phyloP scores from a whole-genome alignment of 2,329 filamentous ascomycete genomes.

The Colletotrichum caudatum region DNA sequence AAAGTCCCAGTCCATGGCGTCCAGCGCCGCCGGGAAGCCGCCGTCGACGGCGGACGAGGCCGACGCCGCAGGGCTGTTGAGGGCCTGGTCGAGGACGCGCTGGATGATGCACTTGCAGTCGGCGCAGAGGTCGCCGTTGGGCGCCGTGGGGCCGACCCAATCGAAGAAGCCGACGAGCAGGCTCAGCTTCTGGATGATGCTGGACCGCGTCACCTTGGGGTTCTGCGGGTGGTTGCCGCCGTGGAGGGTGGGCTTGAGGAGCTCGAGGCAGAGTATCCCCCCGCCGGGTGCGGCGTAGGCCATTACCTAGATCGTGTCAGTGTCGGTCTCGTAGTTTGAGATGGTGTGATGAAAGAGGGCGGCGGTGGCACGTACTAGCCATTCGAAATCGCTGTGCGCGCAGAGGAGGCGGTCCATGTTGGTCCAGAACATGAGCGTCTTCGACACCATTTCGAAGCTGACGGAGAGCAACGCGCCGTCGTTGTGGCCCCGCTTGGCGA shows the following conservation, averaged over 20 bases:
- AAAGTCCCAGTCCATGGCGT: conserved; percentile 53
- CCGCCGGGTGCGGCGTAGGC: conserved; percentile 62
- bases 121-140: conserved; percentile 62
- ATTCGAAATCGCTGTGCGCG: conserved; percentile 60
- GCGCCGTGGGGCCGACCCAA: conserved; percentile 61
- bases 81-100: conserved; percentile 61
- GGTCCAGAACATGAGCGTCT: conserved; percentile 62
- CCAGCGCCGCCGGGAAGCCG: conserved; percentile 30
- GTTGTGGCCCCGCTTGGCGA: conserved; percentile 58
- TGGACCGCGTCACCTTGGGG: conserved; percentile 57
- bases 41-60: conserved; percentile 34
- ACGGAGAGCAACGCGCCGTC: conserved; percentile 56
- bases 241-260: conserved; percentile 54
- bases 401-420: conserved; percentile 59
- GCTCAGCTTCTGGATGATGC: conserved; percentile 64
- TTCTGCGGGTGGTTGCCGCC: conserved; percentile 49
- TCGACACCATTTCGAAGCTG: conserved; percentile 61
- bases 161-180: conserved; percentile 64
- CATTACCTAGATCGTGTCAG: conserved; percentile 54
- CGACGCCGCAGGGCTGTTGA: conserved; percentile 52
- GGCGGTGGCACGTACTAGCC: conserved; percentile 54
- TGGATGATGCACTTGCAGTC: conserved; percentile 62
- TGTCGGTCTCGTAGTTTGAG: neutral
- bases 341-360: neutral
- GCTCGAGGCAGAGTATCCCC: conserved; percentile 64